These are phyloP conservation scores for Ilyonectria mors-panacis DNA, from an alignment of 2,329 filamentous ascomycete species.

Conservation along the genomic window DNA sequence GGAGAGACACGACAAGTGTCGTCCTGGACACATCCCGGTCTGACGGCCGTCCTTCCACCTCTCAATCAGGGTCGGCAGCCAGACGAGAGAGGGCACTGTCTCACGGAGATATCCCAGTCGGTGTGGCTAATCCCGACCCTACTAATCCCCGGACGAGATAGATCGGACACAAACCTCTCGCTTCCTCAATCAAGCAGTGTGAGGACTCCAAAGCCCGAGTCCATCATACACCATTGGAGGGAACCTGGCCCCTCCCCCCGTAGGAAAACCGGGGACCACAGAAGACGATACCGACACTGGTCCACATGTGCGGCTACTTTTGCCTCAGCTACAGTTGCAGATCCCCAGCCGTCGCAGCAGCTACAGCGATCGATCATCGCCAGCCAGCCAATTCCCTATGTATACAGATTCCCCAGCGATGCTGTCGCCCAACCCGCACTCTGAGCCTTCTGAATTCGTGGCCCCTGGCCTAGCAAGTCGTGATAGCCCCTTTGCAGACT, in stretches of 20 bases:
- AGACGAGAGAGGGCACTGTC: slow-evolving; percentile 61
- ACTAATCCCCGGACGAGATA: slow-evolving; percentile 36
- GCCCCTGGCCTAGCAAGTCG: slow-evolving; percentile 56
- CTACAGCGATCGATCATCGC: slow-evolving; percentile 63
- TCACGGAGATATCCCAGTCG: slow-evolving; percentile 57
- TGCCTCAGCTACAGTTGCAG: slow-evolving; percentile 57
- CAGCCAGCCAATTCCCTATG: slow-evolving; percentile 76
- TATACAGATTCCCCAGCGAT: slow-evolving; percentile 72
- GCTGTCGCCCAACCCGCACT: slow-evolving; percentile 58
- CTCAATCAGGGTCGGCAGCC: slow-evolving; percentile 14
- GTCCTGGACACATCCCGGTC: slow-evolving; percentile 37
- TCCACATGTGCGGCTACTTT: slow-evolving; percentile 23
- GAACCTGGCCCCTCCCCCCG: slow-evolving; percentile 59
- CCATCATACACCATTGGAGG: slow-evolving; percentile 57
- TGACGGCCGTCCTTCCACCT: slow-evolving; percentile 23
- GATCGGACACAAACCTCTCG: slow-evolving; percentile 39
- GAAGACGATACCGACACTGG: slow-evolving; percentile 29
- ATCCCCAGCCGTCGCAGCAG: slow-evolving; percentile 63
- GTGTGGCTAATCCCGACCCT: slow-evolving; percentile 38
- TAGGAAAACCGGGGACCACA: slow-evolving; percentile 41
- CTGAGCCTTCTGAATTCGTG: slow-evolving; percentile 68
- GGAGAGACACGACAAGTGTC: slow-evolving; percentile 49
- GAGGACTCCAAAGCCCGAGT: slow-evolving; percentile 48
- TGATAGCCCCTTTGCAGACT: slow-evolving; percentile 63
- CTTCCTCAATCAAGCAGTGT: slow-evolving; percentile 39